Percentiles rank a stretch among this genome's conserved stretches.
phyloP scores from a whole-genome alignment of 306 rosid species.

The Vigna angularis region DNA sequence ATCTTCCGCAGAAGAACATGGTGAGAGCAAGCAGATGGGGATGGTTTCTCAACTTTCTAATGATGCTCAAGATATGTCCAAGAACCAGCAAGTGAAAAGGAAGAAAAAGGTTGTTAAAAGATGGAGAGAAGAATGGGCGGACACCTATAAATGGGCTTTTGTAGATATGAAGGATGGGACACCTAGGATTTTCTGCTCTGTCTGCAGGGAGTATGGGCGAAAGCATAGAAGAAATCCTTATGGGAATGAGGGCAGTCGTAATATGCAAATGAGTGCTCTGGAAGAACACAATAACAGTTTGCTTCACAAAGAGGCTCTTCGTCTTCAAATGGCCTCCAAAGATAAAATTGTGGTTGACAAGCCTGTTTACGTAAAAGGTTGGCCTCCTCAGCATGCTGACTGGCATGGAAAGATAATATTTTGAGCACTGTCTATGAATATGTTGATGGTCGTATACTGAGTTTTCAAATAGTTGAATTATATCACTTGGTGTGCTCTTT shows the following conservation, averaged over 20 bases:
- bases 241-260: slow-evolving; percentile 98
- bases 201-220: slow-evolving; percentile 94
- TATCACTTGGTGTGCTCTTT: slow-evolving; percentile 6
- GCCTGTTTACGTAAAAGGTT: slow-evolving; percentile 94
- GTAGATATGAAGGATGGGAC: slow-evolving; percentile 97
- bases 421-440: slow-evolving; percentile 5
- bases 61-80: slow-evolving; percentile 82
- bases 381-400: slow-evolving; percentile 41
- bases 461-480: slow-evolving; percentile 31
- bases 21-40: slow-evolving; percentile 83
- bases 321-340: slow-evolving; percentile 96
- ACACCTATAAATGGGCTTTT: slow-evolving; percentile 98
- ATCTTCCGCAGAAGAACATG: slow-evolving; percentile 80
- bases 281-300: slow-evolving; percentile 97
- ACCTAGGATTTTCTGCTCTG: slow-evolving; percentile 96
- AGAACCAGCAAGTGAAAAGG: slow-evolving; percentile 70
- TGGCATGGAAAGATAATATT: slow-evolving; percentile 19
- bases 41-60: slow-evolving; percentile 83
- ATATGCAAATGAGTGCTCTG: slow-evolving; percentile 99
- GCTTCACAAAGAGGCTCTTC: slow-evolving; percentile 99
- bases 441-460: neutral
- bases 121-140: slow-evolving; percentile 99
- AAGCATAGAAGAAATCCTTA: slow-evolving; percentile 98
- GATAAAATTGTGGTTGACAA: slow-evolving; percentile 87
- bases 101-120: slow-evolving; percentile 98